Evolutionary conservation across 2,329 filamentous ascomycete genomes (phyloP), one percentile per base, ranked within the genome.

Genomic region (Monilinia fructigena): DNA sequence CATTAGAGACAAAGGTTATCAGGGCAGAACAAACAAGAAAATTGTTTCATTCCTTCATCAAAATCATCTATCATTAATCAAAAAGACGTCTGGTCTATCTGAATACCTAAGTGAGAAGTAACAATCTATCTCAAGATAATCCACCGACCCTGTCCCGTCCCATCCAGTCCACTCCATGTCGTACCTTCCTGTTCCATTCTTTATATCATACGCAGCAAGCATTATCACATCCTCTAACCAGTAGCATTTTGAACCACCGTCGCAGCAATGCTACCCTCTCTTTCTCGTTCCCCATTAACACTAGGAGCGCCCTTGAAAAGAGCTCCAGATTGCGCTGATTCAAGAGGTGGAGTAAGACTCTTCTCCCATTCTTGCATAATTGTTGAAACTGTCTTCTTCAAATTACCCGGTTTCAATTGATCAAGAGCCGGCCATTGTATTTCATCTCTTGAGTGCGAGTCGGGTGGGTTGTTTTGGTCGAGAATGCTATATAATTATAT

Each of bases 361-460:
- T 87, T 91, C 80, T 98, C 94, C 91, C 92, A 96, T 75, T 97
- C 93, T 70, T 88, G 90, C 86, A 97, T 92, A 66, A 97, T 82
- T 69, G 89, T 90, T 47, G 88, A 90, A n/a, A 93, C 91, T 0
- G 91, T 94, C 48, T 87, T 85, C 76, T 92, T 91, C 72, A 97
- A 80, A 73, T 92, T 93, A 71, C 87, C 70, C 47, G 93, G 90
- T 38, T 73, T 76, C 50, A 38, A 90, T 76, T 67, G 86, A 76
- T 74, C 88, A 80, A 76, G 65, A 14, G 72, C 74, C 20, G 75
- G 74, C 75, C 75, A 77, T 53, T 72, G 81, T 18, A 82, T 80
- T 4, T 75, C 72, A 31, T 75, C 73, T 62, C 69, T 75, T 35
- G 69, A 71, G 53, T 71, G 68, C 14, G 70, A 71, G 54, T 63